Base-by-base conservation (phyloP, 495 filamentous ascomycete species). In the Penicillium egyptiacum region DNA sequence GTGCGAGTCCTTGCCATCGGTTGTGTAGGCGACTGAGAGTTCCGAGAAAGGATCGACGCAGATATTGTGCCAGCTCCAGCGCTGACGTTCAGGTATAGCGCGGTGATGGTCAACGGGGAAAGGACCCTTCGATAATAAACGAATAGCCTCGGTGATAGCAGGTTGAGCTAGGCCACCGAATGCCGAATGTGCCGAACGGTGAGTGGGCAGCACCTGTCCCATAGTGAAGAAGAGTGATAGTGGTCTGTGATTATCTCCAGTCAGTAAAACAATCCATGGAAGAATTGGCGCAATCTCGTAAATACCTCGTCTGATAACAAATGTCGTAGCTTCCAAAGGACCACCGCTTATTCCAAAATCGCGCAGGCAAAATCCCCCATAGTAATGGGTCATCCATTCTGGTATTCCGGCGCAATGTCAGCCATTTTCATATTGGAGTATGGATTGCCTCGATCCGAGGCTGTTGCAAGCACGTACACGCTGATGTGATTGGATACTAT, bases 361-460 rank as follows among this genome's bases (percentile, higher is more conserved):
- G 74, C 22, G 86, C 69, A 5, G 94, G 94, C 8, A 98, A 78
- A 16, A 90, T 77, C 35, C 92, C 93, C 91, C 92, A 98, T 50
- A 96, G 83, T 43, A 97, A 70, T 9, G 94, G 94, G 77, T 98
- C 94, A 74, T 98, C 94, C 63, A 97, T 77, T 44, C 93, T 98
- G 68, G 47, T 60, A 30, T 53, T 45, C 42, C 61, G 47, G 57
- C 51, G 56, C 22, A 55, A 53, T 60, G 71, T 77, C 67, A 77
- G 70, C 53, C 49, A 53, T 59, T 48, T 66, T 61, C 56, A 43
- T 22, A 23, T 48, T 43, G 42, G n/a, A 14, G 26, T 50, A 43
- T 33, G 42, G 22, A 46, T 31, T 26, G 47, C 42, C 59, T 62
- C 59, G 41, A 46, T 17, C 53, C 31, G 40, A 59, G 53, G 43